Base-by-base conservation (phyloP, 495 filamentous ascomycete species). In the Tirmania nivea region DNA sequence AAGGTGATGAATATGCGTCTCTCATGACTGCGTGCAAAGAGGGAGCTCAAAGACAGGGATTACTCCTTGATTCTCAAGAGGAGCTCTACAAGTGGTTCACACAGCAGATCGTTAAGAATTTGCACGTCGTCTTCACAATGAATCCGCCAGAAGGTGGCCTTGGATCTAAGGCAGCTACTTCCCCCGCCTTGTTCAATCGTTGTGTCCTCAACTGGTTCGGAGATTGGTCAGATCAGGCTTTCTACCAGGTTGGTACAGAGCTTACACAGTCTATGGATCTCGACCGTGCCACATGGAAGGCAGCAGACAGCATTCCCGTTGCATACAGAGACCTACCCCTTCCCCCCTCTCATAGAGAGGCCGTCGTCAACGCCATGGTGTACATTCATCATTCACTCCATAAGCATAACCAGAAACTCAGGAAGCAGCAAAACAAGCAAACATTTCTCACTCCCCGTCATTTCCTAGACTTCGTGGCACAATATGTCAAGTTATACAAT, bases 71-170 rank as follows among this genome's bases (percentile, higher is more conserved):
- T 69, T 95, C 88, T 0, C 86, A 94, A 63, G 90, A 99, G 70
- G 90, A 99, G 69, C 73, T 96, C 1, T 96, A 99, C 73, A 95
- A 94, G 68, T 99, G 90, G 90, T 99, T 99, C 70, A 99, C 92
- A 0, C 83, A 92, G 55, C 90, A 99, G 68, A 96, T 99, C 58
- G 83, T 95, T 65, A 94, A 92, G 75, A 99, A 99, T 63, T 69
- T 99, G 42, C 90, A 99, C 63, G 92, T 99, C 54, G 90, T 99
- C 37, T 96, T 99, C 63, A 99, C 90, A 2, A 99, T 99, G 90
- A 99, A 99, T 67, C 90, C 90, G n/a, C 90, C 90, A 5, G 83
- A 94, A 65, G 92, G 89, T 56, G 90, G 89, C 1, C 69, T 99
- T 45, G 87, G 83, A 10, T 94, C 87, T 7, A 95, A 93, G 69